Base-by-base conservation (phyloP, 768 basidiomycete species). In the Macrolepiota fuliginosa region DNA sequence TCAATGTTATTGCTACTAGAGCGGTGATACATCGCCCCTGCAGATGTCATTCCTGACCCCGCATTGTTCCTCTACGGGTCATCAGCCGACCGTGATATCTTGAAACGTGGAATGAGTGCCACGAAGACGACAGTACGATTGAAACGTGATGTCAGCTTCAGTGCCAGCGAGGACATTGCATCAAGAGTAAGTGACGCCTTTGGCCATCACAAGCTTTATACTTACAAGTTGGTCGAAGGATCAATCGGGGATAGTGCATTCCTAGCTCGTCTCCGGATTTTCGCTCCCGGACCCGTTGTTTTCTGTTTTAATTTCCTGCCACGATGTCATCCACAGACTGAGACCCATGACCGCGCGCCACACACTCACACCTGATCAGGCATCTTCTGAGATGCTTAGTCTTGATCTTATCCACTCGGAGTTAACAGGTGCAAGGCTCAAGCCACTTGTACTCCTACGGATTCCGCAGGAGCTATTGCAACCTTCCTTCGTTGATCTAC, bases 271-370 rank as follows among this genome's bases (percentile, higher is more conserved):
- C 25, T 56, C 54, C 27, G 54, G 27, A 15, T 29, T 25, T 45
- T 45, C 24, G 22, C 12, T 27, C 47, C 47, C 47, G 25, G 25
- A 42, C 24, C 6, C 15, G 25, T 56, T 56, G 40, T 45, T 35
- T 27, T 45, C n/a, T 37, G 10, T 54, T 35, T 5, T n/a, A 29
- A 45, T 7, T 56, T 25, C 36, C 25, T 25, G 54, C 39, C 17
- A 40, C 24, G 42, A 56, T 25, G 54, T n/a, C n/a, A 35, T 54
- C 13, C 35, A 39, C 36, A 39, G 37, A 54, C 53, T 39, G 53
- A 35, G 54, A 56, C 40, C 54, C 39, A 56, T 56, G 54, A 56
- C 47, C 47, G 24, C 40, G 27, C 54, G 40, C 54, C 54, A 56
- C 40, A 19, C n/a, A 22, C 25, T 27, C 40, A 25, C 24, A 56